Evolutionary conservation across 495 filamentous ascomycete species (phyloP).

Genomic region (Aspergillus bridgeri): DNA sequence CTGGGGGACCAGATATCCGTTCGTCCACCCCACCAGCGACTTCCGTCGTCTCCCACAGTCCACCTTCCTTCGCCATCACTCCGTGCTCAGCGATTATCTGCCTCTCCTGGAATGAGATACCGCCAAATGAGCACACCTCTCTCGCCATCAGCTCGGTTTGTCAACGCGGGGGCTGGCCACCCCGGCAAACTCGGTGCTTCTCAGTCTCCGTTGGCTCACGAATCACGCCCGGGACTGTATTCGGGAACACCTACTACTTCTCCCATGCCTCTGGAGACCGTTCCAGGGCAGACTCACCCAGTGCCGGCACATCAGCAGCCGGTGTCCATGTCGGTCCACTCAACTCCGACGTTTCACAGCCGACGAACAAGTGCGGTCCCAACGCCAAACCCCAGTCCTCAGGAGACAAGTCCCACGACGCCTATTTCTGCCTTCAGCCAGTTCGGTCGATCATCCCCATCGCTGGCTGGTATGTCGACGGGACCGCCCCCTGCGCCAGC

Average conservation of each 20-base stretch:
- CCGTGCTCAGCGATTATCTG: constrained; percentile 28
- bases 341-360: constrained; percentile 40
- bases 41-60: constrained; percentile 32
- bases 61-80: constrained; percentile 33
- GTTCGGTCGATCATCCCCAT: constrained; percentile 47
- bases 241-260: constrained; percentile 26
- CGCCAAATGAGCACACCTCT: constrained; percentile 62
- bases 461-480: constrained; percentile 26
- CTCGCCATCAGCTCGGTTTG: constrained; percentile 54
- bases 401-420: constrained; percentile 55
- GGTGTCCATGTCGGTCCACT: constrained; percentile 32
- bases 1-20: constrained; percentile 23
- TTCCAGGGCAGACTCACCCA: constrained; percentile 26
- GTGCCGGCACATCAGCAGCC: constrained; percentile 30
- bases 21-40: constrained; percentile 30
- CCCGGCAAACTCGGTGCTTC: constrained; percentile 43
- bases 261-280: constrained; percentile 28
- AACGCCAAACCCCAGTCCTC: constrained; percentile 42
- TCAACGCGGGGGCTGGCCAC: constrained; percentile 31
- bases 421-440: constrained; percentile 50
- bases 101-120: constrained; percentile 37
- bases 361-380: constrained; percentile 41
- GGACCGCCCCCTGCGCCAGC: constrained; percentile 17
- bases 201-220: constrained; percentile 47
- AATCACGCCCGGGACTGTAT: constrained; percentile 28